Evolutionary conservation across 306 rosid genomes (phyloP), one percentile per base, ranked within the genome.

Genomic region (Aeschynomene evenia): DNA sequence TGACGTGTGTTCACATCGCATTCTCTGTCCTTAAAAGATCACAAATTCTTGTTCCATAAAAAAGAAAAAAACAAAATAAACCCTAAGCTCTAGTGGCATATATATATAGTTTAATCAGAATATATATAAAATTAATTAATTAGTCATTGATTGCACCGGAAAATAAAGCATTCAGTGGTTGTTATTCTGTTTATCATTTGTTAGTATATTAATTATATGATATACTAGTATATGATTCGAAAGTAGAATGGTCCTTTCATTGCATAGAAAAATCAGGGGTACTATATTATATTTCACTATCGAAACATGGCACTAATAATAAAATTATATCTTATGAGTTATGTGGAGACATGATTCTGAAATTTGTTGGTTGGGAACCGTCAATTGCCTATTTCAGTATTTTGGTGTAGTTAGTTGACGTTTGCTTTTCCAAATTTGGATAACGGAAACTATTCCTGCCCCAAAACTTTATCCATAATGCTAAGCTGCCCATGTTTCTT

Each of bases 341-440:
- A 45, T 9, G 36, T 14, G 68, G 79, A 54, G 60, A 37, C 70
- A 18, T 10, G 73, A 72, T 68, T 54, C 66, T 48, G 39, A 31
- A 56, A 28, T 71, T 72, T 54, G 45, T 51, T 72, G 54, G 66
- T 14, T 9, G 3, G 31, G 16, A 72, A 61, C 70, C 62, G 12
- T 59, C 16, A 12, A 18, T 46, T 68, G 71, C 76, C 67, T 8
- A 45, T 76, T 71, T 28, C 31, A 28, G 31, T 28, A 28, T 6
- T 28, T 48, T 49, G 72, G 82, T 29, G 51, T 24, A 50, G 1
- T 45, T 16, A 18, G 65, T 61, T 61, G 34, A 51, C 59, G 61
- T 31, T 55, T 60, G 7, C 22, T 26, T 58, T 67, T 63, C 66
- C 73, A 67, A 39, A 54, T 64, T 37, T 26, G 22, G 84, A 51